Evolutionary conservation across 805 yeast genomes (phyloP), one percentile per base, ranked within the genome.

Genomic region (Saturnispora kantuleensis): DNA sequence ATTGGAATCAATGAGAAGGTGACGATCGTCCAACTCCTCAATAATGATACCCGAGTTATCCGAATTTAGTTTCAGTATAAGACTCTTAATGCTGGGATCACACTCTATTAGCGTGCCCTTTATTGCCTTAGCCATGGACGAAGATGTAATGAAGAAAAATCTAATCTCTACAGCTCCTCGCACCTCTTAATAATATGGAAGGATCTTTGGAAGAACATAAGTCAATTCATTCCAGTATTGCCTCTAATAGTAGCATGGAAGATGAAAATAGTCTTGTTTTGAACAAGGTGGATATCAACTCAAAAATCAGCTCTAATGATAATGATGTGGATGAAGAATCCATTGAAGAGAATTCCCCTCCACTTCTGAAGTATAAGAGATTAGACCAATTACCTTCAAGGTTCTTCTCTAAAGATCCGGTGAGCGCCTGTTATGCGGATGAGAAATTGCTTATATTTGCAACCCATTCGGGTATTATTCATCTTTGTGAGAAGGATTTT

Each of bases 1-100:
- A 33, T 76, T 74, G 30, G 81, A 82, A 52, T 85, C 90, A 28
- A 90, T 82, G 49, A 93, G 68, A 15, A 90, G 63, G 62, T 93
- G 97, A 1, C 93, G 85, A 38, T 89, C 97, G 58, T 93, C 97
- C 35, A 90, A 70, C 54, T 93, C 97, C 62, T 82, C 79, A n/a
- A 60, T 63, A 13, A 63, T 59, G 2, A 93, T 81, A 52, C 88
- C 95, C 47, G 85, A 82, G 32, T 71, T 65, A 26, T 77, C 76
- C 0, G 86, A 67, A 61, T 93, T 97, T 36, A 90, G 83, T 58
- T 80, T 83, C 17, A 90, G 65, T 2, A 90, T 85, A 40, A 90
- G 68, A 0, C 97, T 96, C 50, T 79, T 74, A 50, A 90, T 88
- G 1, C 97, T 86, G 1, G 98, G 97, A 60, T 90, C 98, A 60